A percentile compares a stretch with the other conserved stretches of the same genome.
Conservation (phyloP, 768 basidiomycete genomes). For the Clavulina sp. region DNA sequence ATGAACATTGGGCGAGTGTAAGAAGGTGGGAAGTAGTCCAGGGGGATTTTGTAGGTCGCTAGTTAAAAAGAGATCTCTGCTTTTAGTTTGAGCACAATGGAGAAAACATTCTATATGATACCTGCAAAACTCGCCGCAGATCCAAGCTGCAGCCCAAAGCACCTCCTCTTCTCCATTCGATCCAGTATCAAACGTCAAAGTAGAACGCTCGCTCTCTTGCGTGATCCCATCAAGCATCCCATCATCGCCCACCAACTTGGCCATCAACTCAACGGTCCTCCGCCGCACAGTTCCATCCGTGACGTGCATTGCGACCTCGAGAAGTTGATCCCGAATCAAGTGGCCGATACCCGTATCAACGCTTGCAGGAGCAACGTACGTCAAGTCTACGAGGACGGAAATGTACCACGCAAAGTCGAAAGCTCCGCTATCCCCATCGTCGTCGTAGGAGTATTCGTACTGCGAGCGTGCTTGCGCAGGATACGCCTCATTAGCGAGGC, state of each 20-base stretch:
- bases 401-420: conserved; percentile 98
- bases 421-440: too few species aligned
- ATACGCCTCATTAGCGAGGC: conserved; percentile 66
- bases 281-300: conserved; percentile 36
- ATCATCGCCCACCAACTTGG: conserved; percentile 63
- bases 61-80: conserved; percentile 8
- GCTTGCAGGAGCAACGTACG: conserved; percentile 68
- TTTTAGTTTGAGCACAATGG: neutral
- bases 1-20: conserved; percentile 39
- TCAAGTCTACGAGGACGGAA: conserved; percentile 81
- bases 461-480: too few species aligned
- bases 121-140: conserved; percentile 90
- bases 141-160: conserved; percentile 89
- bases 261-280: conserved; percentile 74
- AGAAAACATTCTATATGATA: conserved; percentile 23
- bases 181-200: too few species aligned
- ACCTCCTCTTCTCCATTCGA: too few species aligned
- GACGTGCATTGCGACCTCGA: conserved; percentile 77
- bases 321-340: conserved; percentile 65
- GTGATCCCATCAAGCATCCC: conserved; percentile 46
- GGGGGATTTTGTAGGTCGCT: conserved; percentile 71
- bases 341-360: conserved; percentile 38
- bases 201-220: conserved; percentile 55
- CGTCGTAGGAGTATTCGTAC: too few species aligned
- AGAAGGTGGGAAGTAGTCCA: conserved; percentile 50